Evolutionary conservation across 306 rosid genomes (phyloP).

Genomic region (Pueraria montana): DNA sequence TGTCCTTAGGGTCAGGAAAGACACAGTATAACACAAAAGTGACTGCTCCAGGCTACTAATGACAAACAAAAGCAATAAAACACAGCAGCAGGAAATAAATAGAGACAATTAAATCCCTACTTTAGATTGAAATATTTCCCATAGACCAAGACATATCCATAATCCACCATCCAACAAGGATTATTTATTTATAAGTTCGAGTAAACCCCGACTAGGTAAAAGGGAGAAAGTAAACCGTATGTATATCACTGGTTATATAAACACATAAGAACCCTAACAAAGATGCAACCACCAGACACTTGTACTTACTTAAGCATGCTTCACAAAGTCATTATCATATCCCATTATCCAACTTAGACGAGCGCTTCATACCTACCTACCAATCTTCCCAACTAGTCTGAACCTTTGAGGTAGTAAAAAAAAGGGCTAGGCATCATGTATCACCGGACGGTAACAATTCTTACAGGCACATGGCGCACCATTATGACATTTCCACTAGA

Average conservation of each 20-base stretch:
- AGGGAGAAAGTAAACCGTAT: constrained; percentile 2
- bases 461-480: background rate
- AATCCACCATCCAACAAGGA: constrained; percentile 32
- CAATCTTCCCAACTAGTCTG: constrained; percentile 54
- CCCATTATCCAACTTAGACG: constrained; percentile 56
- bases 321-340: constrained; percentile 45
- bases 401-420: constrained; percentile 47
- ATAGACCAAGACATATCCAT: constrained; percentile 1
- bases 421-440: constrained; percentile 41
- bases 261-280: constrained; percentile 25
- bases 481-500: constrained; percentile 33
- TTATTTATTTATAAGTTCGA: constrained; percentile 45
- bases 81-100: background rate
- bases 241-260: constrained; percentile 30
- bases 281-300: constrained; percentile 47
- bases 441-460: constrained; percentile 45
- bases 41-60: no score
- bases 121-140: background rate
- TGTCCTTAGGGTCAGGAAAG: no score
- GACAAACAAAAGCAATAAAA: no score
- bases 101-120: background rate
- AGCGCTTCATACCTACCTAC: constrained; percentile 55
- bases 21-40: no score
- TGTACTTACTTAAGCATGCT: constrained; percentile 36
- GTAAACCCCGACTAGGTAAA: constrained; percentile 30